Evolutionary conservation across 345 rosid genomes (phyloP), one percentile per base, ranked within the genome.

Genomic region (Rhodamnia argentea): DNA sequence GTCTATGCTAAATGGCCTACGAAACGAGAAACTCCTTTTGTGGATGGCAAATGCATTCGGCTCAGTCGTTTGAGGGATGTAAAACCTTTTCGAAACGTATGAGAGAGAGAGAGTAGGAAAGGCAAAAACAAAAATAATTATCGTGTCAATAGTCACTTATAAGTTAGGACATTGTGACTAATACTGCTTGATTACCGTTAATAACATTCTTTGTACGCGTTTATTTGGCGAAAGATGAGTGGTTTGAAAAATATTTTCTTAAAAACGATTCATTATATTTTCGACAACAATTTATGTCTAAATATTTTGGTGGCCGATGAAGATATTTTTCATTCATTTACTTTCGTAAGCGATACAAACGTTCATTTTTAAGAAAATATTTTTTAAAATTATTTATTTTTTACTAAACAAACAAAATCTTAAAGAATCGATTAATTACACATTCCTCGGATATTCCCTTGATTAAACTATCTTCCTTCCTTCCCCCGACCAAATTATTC

Each of bases 41-140:
- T n/a, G n/a, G n/a, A n/a, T n/a, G n/a, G n/a, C n/a, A n/a, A 12
- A 26, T 7, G 13, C 64, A 58, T 11, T 58, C 8, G n/a, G 16
- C 29, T 26, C 0, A 0, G 4, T 59, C 0, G 7, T 0, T n/a
- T 59, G 14, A 3, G 9, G 8, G 18, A 18, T 59, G 32, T n/a
- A 13, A n/a, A 59, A 6, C 1, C 4, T 13, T 26, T 24, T 58
- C 3, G 3, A 26, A 50, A 50, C 10, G 52, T 10, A 1, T 4
- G n/a, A n/a, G n/a, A n/a, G 37, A 59, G 32, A 58, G 13, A 26
- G 16, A 58, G 7, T 58, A 58, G 64, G 32, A n/a, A 0, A 12
- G 0, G 0, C 2, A 6, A 0, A 57, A 0, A 58, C 12, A 0
- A 32, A 64, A 22, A 9, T 1, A 37, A 64, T 64, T n/a, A n/a